A percentile compares a stretch with the other conserved stretches of the same genome.
phyloP scores from a whole-genome alignment of 768 basidiomycete species.

The Leccinum subgranulosum region DNA sequence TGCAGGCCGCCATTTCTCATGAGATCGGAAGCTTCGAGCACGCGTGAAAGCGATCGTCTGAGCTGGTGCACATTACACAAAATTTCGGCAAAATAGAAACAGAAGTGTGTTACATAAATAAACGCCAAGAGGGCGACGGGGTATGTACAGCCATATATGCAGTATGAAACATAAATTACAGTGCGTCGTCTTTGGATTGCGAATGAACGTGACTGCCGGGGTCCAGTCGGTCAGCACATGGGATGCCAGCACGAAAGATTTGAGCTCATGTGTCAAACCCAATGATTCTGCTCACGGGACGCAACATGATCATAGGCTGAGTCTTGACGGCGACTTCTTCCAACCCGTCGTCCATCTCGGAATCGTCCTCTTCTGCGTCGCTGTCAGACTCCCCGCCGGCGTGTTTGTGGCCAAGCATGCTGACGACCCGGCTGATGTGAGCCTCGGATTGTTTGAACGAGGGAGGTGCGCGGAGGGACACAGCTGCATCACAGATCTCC shows the following conservation, averaged over 20 bases:
- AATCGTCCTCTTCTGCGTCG: conserved; percentile 54
- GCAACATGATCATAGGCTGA: conserved; percentile 53
- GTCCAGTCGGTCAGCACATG: background rate
- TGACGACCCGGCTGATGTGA: conserved; percentile 47
- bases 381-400: conserved; percentile 55
- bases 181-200: background rate
- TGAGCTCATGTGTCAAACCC: conserved; percentile 45
- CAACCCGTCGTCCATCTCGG: conserved; percentile 42
- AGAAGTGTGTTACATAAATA: background rate
- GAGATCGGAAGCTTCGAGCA: background rate
- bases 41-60: background rate
- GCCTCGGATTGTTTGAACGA: conserved; percentile 43
- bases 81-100: background rate
- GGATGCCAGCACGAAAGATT: background rate
- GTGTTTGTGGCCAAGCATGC: conserved; percentile 59
- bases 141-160: conserved; percentile 7
- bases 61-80: background rate
- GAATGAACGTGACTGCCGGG: background rate
- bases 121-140: background rate
- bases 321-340: conserved; percentile 40
- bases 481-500: conserved; percentile 50
- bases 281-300: conserved; percentile 55
- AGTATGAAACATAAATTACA: conserved; percentile 23
- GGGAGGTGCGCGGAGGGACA: conserved; percentile 47
- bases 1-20: background rate